These are phyloP conservation scores for Aspergillus ochraceus DNA, from an alignment of 2,329 filamentous ascomycete genomes.

Conservation along the genomic window DNA sequence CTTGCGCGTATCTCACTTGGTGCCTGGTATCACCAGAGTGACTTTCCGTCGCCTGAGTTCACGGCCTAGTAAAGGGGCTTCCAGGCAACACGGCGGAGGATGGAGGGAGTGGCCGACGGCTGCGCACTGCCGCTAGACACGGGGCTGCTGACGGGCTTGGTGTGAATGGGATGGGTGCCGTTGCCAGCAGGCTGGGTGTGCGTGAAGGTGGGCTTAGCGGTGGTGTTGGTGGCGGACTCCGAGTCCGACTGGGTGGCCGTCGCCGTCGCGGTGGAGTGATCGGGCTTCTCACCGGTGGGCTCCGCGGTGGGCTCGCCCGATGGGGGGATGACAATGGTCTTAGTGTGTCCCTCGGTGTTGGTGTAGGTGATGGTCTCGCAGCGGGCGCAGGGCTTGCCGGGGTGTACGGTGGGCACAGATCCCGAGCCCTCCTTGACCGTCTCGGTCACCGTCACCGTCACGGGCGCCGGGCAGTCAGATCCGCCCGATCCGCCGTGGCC, in stretches of 20 bases:
- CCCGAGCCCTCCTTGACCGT: slow-evolving; percentile 3
- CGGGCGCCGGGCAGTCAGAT: slow-evolving; percentile 4
- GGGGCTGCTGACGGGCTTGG: background rate
- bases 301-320: background rate
- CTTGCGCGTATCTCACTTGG: background rate
- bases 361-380: slow-evolving; percentile 31
- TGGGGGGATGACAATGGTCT: slow-evolving; percentile 29
- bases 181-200: background rate
- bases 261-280: background rate
- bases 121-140: background rate
- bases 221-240: background rate
- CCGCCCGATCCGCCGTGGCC: background rate
- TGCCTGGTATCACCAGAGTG: too few species aligned
- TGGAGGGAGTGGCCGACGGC: background rate
- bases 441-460: slow-evolving; percentile 19
- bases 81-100: background rate
- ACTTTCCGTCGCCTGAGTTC: too few species aligned
- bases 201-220: background rate
- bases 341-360: slow-evolving; percentile 23
- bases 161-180: background rate
- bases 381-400: slow-evolving; percentile 14
- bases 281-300: background rate
- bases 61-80: background rate
- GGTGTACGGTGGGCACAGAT: background rate
- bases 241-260: background rate